Percentiles rank a stretch among this genome's conserved stretches.
Evolutionary conservation across 306 rosid genomes (phyloP).

Genomic region (Vigna radiata): DNA sequence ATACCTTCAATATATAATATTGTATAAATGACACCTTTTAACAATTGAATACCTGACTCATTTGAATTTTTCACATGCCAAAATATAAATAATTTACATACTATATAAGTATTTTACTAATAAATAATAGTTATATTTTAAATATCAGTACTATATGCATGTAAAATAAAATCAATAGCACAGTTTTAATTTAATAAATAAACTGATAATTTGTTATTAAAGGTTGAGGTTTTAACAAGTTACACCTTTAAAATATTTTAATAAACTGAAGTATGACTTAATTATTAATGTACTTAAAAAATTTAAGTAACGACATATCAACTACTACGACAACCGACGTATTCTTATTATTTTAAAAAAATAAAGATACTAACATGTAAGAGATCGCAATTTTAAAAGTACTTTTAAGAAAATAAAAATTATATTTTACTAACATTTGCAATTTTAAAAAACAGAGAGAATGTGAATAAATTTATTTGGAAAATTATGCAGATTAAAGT

Average conservation of each 20-base stretch:
- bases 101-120: too few relatives aligned
- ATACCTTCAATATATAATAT: too few relatives aligned
- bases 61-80: too few relatives aligned
- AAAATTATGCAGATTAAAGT: conserved; percentile 22
- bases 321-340: neutral
- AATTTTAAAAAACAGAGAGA: neutral
- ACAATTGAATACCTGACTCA: too few relatives aligned
- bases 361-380: neutral
- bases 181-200: neutral
- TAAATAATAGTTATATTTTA: too few relatives aligned
- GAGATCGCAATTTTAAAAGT: neutral
- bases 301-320: neutral
- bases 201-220: neutral
- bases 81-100: too few relatives aligned
- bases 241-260: neutral
- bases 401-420: neutral
- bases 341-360: neutral
- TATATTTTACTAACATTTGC: neutral
- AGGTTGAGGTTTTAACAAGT: neutral
- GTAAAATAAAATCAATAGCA: too few relatives aligned
- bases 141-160: too few relatives aligned
- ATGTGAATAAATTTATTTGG: neutral
- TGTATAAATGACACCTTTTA: too few relatives aligned
- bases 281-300: neutral
- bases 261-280: neutral